These are phyloP conservation scores for Arthrinium puccinioides DNA, from an alignment of 2,329 filamentous ascomycete genomes.

Conservation along the genomic window DNA sequence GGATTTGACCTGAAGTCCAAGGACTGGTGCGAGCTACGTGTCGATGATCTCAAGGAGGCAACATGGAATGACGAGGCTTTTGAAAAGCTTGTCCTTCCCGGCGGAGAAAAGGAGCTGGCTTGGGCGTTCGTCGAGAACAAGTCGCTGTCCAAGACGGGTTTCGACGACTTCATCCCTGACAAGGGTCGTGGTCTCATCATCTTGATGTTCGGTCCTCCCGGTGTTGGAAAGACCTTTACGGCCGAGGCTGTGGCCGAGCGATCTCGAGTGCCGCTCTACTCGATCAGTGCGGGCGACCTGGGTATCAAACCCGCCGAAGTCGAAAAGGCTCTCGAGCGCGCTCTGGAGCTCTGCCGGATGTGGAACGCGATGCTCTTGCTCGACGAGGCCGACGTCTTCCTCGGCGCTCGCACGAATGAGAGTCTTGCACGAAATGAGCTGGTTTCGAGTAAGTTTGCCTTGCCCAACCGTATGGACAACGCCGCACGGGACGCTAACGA, in stretches of 20 bases:
- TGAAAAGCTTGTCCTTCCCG: constrained; percentile 38
- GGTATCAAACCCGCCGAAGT: constrained; percentile 16
- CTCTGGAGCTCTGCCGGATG: constrained; percentile 31
- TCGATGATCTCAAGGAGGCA: constrained; percentile 36
- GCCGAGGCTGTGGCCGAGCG: constrained; percentile 29
- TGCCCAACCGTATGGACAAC: constrained; percentile 30
- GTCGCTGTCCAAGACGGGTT: constrained; percentile 9
- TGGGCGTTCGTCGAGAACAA: constrained; percentile 30
- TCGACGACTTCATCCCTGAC: constrained; percentile 11
- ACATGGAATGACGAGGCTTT: constrained; percentile 43
- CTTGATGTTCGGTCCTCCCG: constrained; percentile 35
- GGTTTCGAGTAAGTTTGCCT: constrained; percentile 20
- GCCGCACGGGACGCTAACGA: too few species aligned
- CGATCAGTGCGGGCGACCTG: constrained; percentile 21
- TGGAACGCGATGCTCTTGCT: constrained; percentile 28
- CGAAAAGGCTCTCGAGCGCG: constrained; percentile 11
- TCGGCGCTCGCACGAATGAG: constrained; percentile 22
- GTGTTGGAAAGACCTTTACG: constrained; percentile 32
- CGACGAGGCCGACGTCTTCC: constrained; percentile 23
- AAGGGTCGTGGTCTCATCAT: constrained; percentile 31
- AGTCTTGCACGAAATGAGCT: constrained; percentile 11
- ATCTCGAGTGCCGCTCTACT: constrained; percentile 23
- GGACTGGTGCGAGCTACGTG: constrained; percentile 28
- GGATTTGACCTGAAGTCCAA: constrained; percentile 29
- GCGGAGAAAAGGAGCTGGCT: constrained; percentile 43